Evolutionary conservation across 2,329 filamentous ascomycete species (phyloP).

Genomic region (Fusarium sp.): DNA sequence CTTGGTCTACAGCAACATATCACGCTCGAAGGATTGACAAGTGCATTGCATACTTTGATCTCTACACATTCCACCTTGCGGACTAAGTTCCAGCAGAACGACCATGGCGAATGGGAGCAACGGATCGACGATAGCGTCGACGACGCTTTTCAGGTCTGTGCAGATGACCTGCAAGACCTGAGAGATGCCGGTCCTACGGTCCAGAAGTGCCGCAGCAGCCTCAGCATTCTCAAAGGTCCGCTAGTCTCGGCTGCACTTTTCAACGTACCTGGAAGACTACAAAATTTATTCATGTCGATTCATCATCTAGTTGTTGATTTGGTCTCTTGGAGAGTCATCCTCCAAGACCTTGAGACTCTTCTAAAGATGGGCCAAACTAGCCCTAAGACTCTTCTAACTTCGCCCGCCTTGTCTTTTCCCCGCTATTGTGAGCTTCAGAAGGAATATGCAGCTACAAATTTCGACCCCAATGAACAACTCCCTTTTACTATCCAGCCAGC

Average conservation of each 20-base stretch:
- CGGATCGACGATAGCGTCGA: too few relatives aligned
- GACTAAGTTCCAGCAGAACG: not conserved
- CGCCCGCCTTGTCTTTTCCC: not conserved
- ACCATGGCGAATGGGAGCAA: too few relatives aligned
- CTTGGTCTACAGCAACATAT: not conserved
- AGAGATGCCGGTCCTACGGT: not conserved
- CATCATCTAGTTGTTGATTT: constrained; percentile 1
- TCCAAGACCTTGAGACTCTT: not conserved
- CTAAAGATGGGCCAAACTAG: not conserved
- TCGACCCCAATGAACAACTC: not conserved
- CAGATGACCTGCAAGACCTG: too few relatives aligned
- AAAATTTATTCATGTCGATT: not conserved
- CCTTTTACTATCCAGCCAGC: too few relatives aligned
- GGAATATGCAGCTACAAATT: not conserved
- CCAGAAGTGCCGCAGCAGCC: not conserved
- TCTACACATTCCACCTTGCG: not conserved
- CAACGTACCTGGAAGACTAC: not conserved
- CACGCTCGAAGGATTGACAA: not conserved
- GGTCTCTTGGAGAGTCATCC: not conserved
- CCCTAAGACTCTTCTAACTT: not conserved
- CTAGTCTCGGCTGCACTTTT: not conserved
- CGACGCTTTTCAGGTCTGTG: too few relatives aligned
- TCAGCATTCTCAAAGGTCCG: not conserved
- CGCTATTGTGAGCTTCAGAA: not conserved
- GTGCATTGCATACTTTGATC: not conserved